Evolutionary conservation across 2,329 filamentous ascomycete species (phyloP).

Genomic region (Pseudogymnoascus sp.): DNA sequence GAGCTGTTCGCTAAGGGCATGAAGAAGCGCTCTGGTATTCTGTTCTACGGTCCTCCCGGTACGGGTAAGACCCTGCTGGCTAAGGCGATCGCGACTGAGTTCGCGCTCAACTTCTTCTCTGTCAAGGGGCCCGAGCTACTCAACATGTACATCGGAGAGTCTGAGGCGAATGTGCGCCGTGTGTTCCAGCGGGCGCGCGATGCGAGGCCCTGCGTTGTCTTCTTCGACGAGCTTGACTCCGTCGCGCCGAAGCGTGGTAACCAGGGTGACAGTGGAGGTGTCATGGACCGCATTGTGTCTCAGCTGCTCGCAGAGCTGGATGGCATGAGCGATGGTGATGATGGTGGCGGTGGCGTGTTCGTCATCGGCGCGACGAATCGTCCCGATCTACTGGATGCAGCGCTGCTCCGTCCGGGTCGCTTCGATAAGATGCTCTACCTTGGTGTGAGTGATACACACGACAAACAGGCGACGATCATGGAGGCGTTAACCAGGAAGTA

Average conservation of each 20-base stretch:
- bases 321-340: slow-evolving; percentile 91
- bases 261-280: slow-evolving; percentile 91
- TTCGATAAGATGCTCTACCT: slow-evolving; percentile 99
- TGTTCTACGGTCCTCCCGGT: slow-evolving; percentile 86
- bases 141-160: slow-evolving; percentile 96
- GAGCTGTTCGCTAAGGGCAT: slow-evolving; percentile 95
- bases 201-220: slow-evolving; percentile 79
- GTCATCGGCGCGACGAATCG: slow-evolving; percentile 95
- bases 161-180: slow-evolving; percentile 80
- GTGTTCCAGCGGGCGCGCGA: slow-evolving; percentile 84
- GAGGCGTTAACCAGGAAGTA: slow-evolving; percentile 92
- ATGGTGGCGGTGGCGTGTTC: slow-evolving; percentile 75
- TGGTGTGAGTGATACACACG: slow-evolving; percentile 90
- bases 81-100: slow-evolving; percentile 88
- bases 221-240: slow-evolving; percentile 88
- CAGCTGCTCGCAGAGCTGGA: slow-evolving; percentile 92
- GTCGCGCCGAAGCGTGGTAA: slow-evolving; percentile 95
- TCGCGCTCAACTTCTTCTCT: slow-evolving; percentile 89
- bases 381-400: slow-evolving; percentile 86
- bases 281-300: slow-evolving; percentile 96
- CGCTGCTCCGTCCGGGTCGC: slow-evolving; percentile 76
- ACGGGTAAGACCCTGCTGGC: slow-evolving; percentile 89
- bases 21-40: slow-evolving; percentile 91
- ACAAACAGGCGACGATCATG: slow-evolving; percentile 90
- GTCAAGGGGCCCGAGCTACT: slow-evolving; percentile 87